Evolutionary conservation across 2,329 filamentous ascomycete genomes (phyloP).

Genomic region (Thelonectria blattea): DNA sequence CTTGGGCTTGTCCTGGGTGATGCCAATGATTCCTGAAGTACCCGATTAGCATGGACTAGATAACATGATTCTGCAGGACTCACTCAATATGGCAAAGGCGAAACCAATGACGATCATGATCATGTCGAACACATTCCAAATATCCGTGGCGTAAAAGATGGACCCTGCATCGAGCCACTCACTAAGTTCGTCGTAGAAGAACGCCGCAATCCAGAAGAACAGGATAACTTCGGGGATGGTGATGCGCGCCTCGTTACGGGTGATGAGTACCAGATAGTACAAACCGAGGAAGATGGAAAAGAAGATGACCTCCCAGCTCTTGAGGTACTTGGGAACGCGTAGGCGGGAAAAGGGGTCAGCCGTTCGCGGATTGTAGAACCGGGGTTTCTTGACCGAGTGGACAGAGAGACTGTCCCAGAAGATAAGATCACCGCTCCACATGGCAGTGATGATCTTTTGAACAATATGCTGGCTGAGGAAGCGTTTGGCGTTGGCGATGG

Average conservation of each 20-base stretch:
- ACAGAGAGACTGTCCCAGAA: conserved; percentile 85
- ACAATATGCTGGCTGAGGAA: conserved; percentile 82
- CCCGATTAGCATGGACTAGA: conserved; percentile 10
- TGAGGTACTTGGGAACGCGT: conserved; percentile 84
- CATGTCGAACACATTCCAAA: conserved; percentile 79
- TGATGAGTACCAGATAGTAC: conserved; percentile 86
- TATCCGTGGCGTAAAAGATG: conserved; percentile 82
- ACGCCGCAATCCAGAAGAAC: conserved; percentile 86
- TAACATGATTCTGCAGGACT: conserved; percentile 44
- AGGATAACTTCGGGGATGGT: conserved; percentile 74
- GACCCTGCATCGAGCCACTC: conserved; percentile 87
- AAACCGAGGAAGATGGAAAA: conserved; percentile 77
- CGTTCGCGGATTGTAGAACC: conserved; percentile 72
- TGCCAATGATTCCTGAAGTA: conserved; percentile 41
- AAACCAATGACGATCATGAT: conserved; percentile 76
- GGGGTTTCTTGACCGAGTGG: conserved; percentile 75
- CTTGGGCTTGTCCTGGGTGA: conserved; percentile 58
- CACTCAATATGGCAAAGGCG: conserved; percentile 74
- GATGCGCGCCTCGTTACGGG: conserved; percentile 70
- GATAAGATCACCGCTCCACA: conserved; percentile 86
- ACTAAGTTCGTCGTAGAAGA: conserved; percentile 85
- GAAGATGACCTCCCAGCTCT: conserved; percentile 83
- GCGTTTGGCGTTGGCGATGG: conserved; percentile 80
- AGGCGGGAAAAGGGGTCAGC: conserved; percentile 76
- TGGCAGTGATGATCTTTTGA: conserved; percentile 81